Conservation (phyloP, 352 stramenopile species). For the Phytophthora rubi region DNA sequence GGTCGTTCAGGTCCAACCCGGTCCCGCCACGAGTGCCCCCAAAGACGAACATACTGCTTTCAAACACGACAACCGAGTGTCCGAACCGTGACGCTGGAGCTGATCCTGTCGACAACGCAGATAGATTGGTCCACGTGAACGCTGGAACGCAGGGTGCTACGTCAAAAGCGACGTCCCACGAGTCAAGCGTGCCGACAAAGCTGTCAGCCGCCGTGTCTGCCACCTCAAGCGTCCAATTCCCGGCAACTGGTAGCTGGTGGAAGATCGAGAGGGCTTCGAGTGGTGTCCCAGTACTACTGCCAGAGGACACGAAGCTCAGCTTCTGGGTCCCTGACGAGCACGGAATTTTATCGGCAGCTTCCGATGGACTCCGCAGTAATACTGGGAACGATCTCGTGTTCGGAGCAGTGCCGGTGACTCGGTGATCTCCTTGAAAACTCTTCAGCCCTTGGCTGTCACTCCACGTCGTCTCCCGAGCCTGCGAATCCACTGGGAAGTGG, state of each 20-base stretch:
- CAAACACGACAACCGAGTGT: constrained; percentile 63
- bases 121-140: constrained; percentile 64
- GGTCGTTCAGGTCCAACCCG: constrained; percentile 47
- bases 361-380: constrained; percentile 50
- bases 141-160: constrained; percentile 57
- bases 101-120: constrained; percentile 34
- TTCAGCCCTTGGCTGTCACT: constrained; percentile 43
- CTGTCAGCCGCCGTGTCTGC: constrained; percentile 51
- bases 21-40: constrained; percentile 49
- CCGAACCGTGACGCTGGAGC: constrained; percentile 58
- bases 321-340: constrained; percentile 41
- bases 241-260: constrained; percentile 53
- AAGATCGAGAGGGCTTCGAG: constrained; percentile 65
- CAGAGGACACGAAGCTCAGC: constrained; percentile 41
- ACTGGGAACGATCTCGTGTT: constrained; percentile 59
- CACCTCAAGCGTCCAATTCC: constrained; percentile 69
- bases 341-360: constrained; percentile 35
- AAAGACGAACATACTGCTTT: constrained; percentile 76
- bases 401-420: constrained; percentile 39
- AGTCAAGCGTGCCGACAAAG: constrained; percentile 46
- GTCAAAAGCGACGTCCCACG: constrained; percentile 64
- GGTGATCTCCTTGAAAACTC: constrained; percentile 32
- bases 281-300: constrained; percentile 7
- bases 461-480: constrained; percentile 51
- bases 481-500: constrained; percentile 46